phyloP scores from a whole-genome alignment of 2,329 filamentous ascomycete species.

The Cordyceps javanica region DNA sequence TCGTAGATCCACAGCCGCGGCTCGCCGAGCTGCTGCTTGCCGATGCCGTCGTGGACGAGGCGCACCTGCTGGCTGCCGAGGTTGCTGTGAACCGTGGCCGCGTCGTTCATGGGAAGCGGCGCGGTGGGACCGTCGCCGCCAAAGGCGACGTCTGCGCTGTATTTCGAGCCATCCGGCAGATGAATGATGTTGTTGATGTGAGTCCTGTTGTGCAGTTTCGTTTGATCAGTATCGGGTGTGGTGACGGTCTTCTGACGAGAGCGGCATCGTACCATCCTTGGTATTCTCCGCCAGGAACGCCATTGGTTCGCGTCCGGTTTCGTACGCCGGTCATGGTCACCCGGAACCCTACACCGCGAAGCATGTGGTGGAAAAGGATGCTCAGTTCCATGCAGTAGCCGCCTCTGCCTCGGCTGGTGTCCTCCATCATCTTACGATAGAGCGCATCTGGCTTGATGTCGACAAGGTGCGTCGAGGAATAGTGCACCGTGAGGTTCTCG shows the following conservation, averaged over 20 bases:
- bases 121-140: conserved; percentile 55
- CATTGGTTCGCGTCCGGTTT: conserved; percentile 34
- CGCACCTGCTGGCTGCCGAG: conserved; percentile 51
- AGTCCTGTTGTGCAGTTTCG: conserved; percentile 23
- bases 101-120: conserved; percentile 47
- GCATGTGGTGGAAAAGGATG: conserved; percentile 48
- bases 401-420: conserved; percentile 36
- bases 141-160: conserved; percentile 58
- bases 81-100: conserved; percentile 34
- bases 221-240: not conserved
- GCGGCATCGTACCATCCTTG: conserved; percentile 34
- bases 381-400: conserved; percentile 58
- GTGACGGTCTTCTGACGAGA: not conserved
- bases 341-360: conserved; percentile 43
- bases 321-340: conserved; percentile 52
- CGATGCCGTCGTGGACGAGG: conserved; percentile 41
- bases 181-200: conserved; percentile 59
- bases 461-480: conserved; percentile 33
- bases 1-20: conserved; percentile 58
- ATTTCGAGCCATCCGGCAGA: conserved; percentile 41
- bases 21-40: conserved; percentile 32
- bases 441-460: conserved; percentile 39
- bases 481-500: conserved; percentile 52
- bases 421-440: conserved; percentile 42
- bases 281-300: conserved; percentile 37